Conservation (phyloP, 164 flowering plant species). For the Chimonanthus praecox region DNA sequence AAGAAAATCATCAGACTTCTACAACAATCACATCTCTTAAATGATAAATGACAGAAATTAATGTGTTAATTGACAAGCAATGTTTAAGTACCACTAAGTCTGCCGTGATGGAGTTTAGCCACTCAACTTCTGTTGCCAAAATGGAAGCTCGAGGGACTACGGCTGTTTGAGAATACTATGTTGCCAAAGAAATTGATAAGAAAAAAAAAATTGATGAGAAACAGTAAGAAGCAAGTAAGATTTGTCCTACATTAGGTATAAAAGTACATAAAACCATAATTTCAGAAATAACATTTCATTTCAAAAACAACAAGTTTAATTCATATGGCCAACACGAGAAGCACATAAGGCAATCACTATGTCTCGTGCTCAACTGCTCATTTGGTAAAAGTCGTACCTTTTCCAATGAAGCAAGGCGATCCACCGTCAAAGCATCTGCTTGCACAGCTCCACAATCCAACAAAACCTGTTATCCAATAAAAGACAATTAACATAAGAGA, state of each 20-base stretch:
- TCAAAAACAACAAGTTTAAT: background rate
- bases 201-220: background rate
- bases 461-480: constrained; percentile 46
- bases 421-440: constrained; percentile 98
- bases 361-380: too few relatives aligned
- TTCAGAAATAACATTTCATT: background rate
- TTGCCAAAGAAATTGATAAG: constrained; percentile 1
- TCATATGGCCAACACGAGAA: background rate
- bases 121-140: constrained; percentile 75
- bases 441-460: constrained; percentile 98
- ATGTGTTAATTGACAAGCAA: background rate
- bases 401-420: constrained; percentile 91
- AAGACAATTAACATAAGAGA: background rate
- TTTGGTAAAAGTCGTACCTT: constrained; percentile 41
- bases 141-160: constrained; percentile 82
- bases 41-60: too few relatives aligned
- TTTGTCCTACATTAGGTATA: background rate
- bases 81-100: constrained; percentile 76
- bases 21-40: background rate
- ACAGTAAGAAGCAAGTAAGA: background rate
- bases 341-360: background rate
- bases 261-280: background rate
- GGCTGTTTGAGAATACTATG: constrained; percentile 84
- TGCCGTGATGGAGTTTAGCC: constrained; percentile 91
- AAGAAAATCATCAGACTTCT: background rate